Base-by-base conservation (phyloP, 768 basidiomycete species). In the Lactifluus pinguis region DNA sequence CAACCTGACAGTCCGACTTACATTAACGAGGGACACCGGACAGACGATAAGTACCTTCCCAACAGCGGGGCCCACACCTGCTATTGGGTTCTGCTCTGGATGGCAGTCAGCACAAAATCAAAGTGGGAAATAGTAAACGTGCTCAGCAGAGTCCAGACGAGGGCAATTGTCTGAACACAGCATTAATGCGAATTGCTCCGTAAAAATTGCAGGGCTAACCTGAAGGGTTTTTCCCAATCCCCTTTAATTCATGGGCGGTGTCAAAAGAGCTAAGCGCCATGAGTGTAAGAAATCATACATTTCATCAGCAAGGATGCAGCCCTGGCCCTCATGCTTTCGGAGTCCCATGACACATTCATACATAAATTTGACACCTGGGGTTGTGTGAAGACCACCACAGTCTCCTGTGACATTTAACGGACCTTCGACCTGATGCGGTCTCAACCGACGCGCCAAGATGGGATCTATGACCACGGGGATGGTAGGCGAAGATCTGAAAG, bases 321-420 rank as follows among this genome's bases (percentile, higher is more conserved):
- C 95, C 69, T 90, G 84, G 1, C 92, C 89, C 72, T 95, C 92
- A 63, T 92, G 90, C 70, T 85, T 89, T 56, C 90, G 80, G 68
- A 97, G 75, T 10, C 94, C 95, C 93, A 98, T 98, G 17, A 95
- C 89, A 68, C 87, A 92, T 69, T 95, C 92, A 69, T 99, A 99
- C 76, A 99, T 75, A 72, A 99, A 99, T 70, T 83, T 81, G 38
- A 92, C 80, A 34, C 91, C 87, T 87, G 58, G 5, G 1, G 15
- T 58, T 13, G 57, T 25, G 29, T 48, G 25, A 53, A 48, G n/a
- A 39, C 11, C 41, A 44, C 39, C 17, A 3, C 55, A 25, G 19
- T 50, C 17, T 47, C 48, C 57, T 38, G 62, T n/a, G 13, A 62
- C 25, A 21, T 45, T 48, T 19, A n/a, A 48, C 17, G 9, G 11